Evolutionary conservation across 495 filamentous ascomycete species (phyloP).

Genomic region (Trichoderma orchidacearum): DNA sequence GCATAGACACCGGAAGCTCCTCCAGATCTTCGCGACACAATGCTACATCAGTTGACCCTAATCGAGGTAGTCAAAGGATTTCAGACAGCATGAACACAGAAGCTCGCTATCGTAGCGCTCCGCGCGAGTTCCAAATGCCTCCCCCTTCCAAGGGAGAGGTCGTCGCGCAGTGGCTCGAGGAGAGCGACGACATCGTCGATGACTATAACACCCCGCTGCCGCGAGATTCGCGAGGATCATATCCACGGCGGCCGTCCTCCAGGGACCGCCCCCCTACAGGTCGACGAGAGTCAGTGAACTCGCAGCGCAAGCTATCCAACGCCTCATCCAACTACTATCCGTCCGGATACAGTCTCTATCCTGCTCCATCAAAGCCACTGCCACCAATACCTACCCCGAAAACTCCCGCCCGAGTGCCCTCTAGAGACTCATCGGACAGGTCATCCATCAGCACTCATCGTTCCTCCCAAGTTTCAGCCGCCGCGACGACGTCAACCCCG

Average conservation of each 20-base stretch:
- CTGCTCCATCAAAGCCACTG: conserved; percentile 1
- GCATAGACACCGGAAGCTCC: background rate
- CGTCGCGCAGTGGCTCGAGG: background rate
- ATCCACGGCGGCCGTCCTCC: background rate
- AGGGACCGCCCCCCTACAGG: background rate
- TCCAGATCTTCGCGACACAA: background rate
- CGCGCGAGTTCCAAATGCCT: background rate
- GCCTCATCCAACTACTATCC: background rate
- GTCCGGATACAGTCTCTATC: background rate
- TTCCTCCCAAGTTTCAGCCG: background rate
- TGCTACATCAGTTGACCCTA: background rate
- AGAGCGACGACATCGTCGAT: background rate
- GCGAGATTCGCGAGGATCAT: background rate
- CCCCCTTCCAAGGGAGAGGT: background rate
- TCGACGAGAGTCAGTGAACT: background rate
- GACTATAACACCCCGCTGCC: background rate
- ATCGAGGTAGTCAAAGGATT: background rate
- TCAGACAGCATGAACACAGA: background rate
- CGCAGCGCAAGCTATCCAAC: background rate
- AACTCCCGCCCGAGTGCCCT: background rate
- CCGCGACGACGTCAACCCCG: background rate
- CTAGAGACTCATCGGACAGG: background rate
- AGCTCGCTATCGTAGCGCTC: background rate
- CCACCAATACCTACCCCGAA: background rate
- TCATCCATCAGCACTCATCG: conserved; percentile 1